These are phyloP conservation scores for Calonectria pteridis DNA, from an alignment of 2,329 filamentous ascomycete genomes.

Conservation along the genomic window DNA sequence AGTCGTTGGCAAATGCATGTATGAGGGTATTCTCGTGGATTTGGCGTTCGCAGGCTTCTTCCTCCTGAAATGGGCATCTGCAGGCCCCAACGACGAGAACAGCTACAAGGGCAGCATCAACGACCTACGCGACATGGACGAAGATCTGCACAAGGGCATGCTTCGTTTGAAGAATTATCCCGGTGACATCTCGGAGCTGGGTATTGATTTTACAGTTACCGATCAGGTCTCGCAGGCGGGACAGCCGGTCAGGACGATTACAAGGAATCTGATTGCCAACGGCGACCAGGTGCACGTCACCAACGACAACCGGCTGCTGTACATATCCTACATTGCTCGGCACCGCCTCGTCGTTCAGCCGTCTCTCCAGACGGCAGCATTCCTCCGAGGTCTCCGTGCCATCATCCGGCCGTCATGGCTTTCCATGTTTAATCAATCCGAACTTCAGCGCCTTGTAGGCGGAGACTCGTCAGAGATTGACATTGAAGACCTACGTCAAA, in stretches of 20 bases:
- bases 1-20: constrained; percentile 95
- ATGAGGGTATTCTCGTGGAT: constrained; percentile 95
- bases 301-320: constrained; percentile 92
- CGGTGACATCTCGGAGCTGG: constrained; percentile 78
- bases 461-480: constrained; percentile 90
- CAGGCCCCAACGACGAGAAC: constrained; percentile 71
- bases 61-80: constrained; percentile 91
- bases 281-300: constrained; percentile 85
- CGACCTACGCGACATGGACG: constrained; percentile 91
- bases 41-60: constrained; percentile 96
- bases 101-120: constrained; percentile 94
- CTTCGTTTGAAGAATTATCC: constrained; percentile 85
- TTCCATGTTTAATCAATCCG: constrained; percentile 97
- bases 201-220: constrained; percentile 89
- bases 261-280: constrained; percentile 80
- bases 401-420: constrained; percentile 96
- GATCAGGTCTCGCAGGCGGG: constrained; percentile 69
- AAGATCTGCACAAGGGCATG: constrained; percentile 90
- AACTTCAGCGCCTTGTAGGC: constrained; percentile 92
- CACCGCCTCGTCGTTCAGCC: constrained; percentile 89
- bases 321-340: constrained; percentile 90
- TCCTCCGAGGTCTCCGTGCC: constrained; percentile 84
- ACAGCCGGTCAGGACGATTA: constrained; percentile 70
- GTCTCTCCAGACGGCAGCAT: constrained; percentile 84
- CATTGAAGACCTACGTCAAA: constrained; percentile 83